These are phyloP conservation scores for Phaeosphaeriaceae sp. DNA, from an alignment of 2,329 filamentous ascomycete species.

Conservation along the genomic window DNA sequence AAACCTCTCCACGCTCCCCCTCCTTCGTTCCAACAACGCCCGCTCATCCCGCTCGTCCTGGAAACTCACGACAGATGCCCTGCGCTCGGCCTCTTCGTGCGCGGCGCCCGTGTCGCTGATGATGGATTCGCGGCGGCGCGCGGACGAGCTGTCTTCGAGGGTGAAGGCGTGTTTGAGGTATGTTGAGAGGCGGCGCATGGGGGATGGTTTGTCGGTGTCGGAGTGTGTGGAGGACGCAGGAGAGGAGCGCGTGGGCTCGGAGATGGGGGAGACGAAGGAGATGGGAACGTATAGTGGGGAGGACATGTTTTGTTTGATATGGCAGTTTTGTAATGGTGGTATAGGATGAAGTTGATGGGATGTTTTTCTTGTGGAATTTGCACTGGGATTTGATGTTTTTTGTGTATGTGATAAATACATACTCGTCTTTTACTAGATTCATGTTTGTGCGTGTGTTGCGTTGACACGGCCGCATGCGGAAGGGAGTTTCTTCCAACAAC, in stretches of 20 bases:
- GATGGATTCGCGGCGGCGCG: slow-evolving; percentile 1
- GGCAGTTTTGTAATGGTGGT: not conserved
- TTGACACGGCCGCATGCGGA: not conserved
- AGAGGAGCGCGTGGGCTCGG: not conserved
- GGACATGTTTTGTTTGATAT: not conserved
- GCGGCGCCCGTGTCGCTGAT: not conserved
- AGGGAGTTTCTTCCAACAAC: not conserved
- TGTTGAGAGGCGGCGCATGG: slow-evolving; percentile 1
- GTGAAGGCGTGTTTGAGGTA: slow-evolving; percentile 5
- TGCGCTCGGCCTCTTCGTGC: not conserved
- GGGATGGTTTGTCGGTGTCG: not conserved
- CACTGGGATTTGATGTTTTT: no score
- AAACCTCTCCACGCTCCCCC: not conserved
- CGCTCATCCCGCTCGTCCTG: not conserved
- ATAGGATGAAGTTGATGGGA: no score
- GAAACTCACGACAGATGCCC: not conserved
- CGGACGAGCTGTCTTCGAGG: not conserved
- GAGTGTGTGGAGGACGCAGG: no score
- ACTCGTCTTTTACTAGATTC: not conserved
- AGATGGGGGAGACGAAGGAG: slow-evolving; percentile 7
- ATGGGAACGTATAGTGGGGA: slow-evolving; percentile 2
- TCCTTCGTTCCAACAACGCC: not conserved
- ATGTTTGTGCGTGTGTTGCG: no score
- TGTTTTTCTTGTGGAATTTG: no score
- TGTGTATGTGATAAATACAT: not conserved